Percentiles rank a stretch among this genome's conserved stretches.
Evolutionary conservation across 1,284 basidiomycete species (phyloP).

Genomic region (Ceratobasidium papillatum): DNA sequence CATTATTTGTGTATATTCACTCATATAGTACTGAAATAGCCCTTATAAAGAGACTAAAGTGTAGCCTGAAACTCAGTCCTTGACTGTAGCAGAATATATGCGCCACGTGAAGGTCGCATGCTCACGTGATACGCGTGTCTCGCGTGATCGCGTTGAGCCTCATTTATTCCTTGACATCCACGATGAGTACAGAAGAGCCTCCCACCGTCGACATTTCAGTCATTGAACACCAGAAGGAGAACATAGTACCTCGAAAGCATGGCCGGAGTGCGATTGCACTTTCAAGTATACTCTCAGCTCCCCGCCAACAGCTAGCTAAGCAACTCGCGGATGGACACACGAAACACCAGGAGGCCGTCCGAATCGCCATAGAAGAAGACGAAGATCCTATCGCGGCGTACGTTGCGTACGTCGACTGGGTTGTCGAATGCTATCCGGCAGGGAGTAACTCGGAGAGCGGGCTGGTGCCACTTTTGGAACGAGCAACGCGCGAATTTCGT

Average conservation of each 20-base stretch:
- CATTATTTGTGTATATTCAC: no score
- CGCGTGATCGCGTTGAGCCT: conserved; percentile 12
- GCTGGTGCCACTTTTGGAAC: conserved; percentile 77
- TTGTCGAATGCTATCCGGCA: conserved; percentile 62
- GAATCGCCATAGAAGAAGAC: conserved; percentile 59
- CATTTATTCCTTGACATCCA: conserved; percentile 1
- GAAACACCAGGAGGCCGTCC: conserved; percentile 53
- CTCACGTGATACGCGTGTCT: conserved; percentile 17
- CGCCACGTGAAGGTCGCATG: neutral
- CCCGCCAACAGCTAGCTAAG: conserved; percentile 52
- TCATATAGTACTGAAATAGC: no score
- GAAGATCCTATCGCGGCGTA: conserved; percentile 75
- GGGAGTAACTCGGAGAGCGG: conserved; percentile 72
- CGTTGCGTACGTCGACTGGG: conserved; percentile 75
- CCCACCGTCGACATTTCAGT: conserved; percentile 55
- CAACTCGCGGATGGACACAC: conserved; percentile 55
- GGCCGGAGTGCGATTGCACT: conserved; percentile 64
- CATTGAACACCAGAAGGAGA: conserved; percentile 66
- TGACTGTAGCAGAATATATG: no score
- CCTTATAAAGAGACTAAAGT: no score
- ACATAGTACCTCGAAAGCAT: conserved; percentile 62
- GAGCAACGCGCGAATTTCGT: conserved; percentile 79
- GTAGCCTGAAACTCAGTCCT: no score
- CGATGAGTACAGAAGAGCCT: conserved; percentile 42
- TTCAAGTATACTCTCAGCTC: conserved; percentile 55